These are phyloP conservation scores for Starmerella gropengiesseri DNA, from an alignment of 805 yeast species.

Conservation along the genomic window DNA sequence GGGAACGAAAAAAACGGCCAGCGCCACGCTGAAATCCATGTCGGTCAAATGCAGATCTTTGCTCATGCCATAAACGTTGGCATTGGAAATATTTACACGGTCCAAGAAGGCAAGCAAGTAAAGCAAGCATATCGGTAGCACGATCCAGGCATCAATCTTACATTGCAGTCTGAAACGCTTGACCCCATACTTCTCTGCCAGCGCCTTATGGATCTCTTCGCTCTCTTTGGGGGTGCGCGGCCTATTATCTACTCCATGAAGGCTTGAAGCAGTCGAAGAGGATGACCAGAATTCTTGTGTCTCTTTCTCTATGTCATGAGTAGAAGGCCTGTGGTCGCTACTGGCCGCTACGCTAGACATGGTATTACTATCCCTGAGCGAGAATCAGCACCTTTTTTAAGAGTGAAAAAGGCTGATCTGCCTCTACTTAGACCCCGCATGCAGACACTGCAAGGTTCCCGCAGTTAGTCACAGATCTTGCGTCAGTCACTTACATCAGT, in stretches of 20 bases:
- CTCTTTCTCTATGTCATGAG: not conserved
- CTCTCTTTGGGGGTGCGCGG: not conserved
- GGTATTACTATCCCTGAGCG: too few relatives aligned
- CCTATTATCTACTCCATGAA: not conserved
- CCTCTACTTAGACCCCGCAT: too few relatives aligned
- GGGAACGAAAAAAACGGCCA: slow-evolving; percentile 63
- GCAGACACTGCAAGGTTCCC: too few relatives aligned
- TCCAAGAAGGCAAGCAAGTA: slow-evolving; percentile 71
- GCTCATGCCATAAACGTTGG: slow-evolving; percentile 59
- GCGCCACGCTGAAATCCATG: slow-evolving; percentile 50
- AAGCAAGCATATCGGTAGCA: slow-evolving; percentile 64
- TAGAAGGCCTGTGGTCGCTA: not conserved
- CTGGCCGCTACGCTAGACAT: too few relatives aligned
- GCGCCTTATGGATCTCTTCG: not conserved
- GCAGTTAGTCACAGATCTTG: too few relatives aligned
- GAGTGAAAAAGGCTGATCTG: too few relatives aligned
- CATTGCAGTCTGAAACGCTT: slow-evolving; percentile 47
- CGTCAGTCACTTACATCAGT: too few relatives aligned
- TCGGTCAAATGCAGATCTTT: slow-evolving; percentile 44
- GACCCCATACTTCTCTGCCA: slow-evolving; percentile 32
- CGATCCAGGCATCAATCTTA: slow-evolving; percentile 58
- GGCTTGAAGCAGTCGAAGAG: not conserved
- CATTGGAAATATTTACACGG: slow-evolving; percentile 74
- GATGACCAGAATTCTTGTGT: not conserved
- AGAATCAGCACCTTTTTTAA: too few relatives aligned